phyloP scores from a whole-genome alignment of 2,329 filamentous ascomycete species.

The Microsporum audouinii region DNA sequence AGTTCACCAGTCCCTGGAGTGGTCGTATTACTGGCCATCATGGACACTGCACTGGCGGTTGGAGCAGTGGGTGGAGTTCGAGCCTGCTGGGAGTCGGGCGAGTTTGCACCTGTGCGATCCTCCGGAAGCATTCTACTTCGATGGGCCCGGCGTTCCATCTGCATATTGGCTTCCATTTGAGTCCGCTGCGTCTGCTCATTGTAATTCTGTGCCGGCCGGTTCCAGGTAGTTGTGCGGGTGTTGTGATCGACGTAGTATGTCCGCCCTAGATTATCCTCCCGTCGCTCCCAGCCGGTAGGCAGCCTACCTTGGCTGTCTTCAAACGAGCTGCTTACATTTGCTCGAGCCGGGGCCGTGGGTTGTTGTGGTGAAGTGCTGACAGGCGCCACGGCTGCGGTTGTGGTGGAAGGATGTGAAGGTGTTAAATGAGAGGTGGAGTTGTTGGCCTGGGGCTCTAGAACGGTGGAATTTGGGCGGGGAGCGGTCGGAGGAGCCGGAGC shows the following conservation, averaged over 20 bases:
- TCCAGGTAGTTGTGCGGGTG: conserved; percentile 93
- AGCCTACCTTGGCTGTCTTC: conserved; percentile 91
- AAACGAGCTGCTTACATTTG: conserved; percentile 72
- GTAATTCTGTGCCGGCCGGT: conserved; percentile 67
- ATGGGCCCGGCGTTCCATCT: conserved; percentile 83
- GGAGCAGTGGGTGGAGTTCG: conserved; percentile 21
- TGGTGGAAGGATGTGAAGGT: conserved; percentile 26
- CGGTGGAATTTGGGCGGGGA: conserved; percentile 21
- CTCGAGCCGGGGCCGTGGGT: conserved; percentile 31
- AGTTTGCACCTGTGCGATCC: conserved; percentile 86
- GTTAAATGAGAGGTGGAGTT: conserved; percentile 25
- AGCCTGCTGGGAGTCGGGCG: conserved; percentile 43
- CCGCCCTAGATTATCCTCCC: conserved; percentile 85
- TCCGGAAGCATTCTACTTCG: conserved; percentile 93
- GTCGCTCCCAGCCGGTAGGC: conserved; percentile 87
- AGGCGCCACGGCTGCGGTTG: conserved; percentile 31
- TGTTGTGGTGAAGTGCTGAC: conserved; percentile 31
- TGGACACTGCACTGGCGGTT: conserved; percentile 53
- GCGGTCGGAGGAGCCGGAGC: conserved; percentile 23
- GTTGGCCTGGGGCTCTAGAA: conserved; percentile 21
- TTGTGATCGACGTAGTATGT: conserved; percentile 99
- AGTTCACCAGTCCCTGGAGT: conserved; percentile 91
- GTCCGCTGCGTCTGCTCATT: conserved; percentile 64
- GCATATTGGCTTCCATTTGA: conserved; percentile 79
- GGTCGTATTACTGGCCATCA: conserved; percentile 92